Conservation (phyloP, 1,139 yeast genomes). For the Taphrina confusa region DNA sequence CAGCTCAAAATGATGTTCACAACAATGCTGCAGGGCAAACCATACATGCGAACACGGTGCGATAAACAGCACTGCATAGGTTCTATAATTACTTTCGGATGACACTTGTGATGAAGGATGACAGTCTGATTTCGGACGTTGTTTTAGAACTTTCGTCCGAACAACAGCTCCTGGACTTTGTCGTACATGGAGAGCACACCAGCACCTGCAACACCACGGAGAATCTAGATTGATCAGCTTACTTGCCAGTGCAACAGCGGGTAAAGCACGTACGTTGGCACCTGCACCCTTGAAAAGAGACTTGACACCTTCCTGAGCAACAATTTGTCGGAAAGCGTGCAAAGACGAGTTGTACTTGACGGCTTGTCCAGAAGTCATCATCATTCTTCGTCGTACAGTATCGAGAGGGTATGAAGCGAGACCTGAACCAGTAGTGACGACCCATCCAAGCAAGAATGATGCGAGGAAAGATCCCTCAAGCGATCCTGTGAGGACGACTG, state of each 20-base stretch:
- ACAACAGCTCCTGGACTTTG: constrained; percentile 70
- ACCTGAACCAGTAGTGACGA: constrained; percentile 75
- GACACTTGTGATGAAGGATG: neutral
- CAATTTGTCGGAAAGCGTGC: constrained; percentile 70
- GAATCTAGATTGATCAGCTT: constrained; percentile 47
- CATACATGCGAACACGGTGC: too few relatives aligned
- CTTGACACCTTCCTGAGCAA: constrained; percentile 68
- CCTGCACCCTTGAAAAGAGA: constrained; percentile 85
- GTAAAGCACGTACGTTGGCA: constrained; percentile 57
- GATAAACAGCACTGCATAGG: constrained; percentile 5
- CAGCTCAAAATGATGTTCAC: too few relatives aligned
- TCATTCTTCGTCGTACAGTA: constrained; percentile 84
- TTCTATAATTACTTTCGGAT: neutral
- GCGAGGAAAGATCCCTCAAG: constrained; percentile 72
- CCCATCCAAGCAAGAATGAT: constrained; percentile 76
- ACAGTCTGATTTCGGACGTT: neutral
- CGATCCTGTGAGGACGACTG: constrained; percentile 69
- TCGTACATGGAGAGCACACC: constrained; percentile 81
- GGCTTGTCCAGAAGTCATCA: constrained; percentile 83
- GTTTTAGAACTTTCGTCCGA: constrained; percentile 56
- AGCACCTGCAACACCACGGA: constrained; percentile 87
- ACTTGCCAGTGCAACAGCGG: neutral
- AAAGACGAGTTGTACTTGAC: constrained; percentile 74
- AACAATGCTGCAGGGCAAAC: too few relatives aligned
- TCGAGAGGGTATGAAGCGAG: constrained; percentile 80